phyloP scores from a whole-genome alignment of 441 rosid genomes.

The Adansonia grandidieri region DNA sequence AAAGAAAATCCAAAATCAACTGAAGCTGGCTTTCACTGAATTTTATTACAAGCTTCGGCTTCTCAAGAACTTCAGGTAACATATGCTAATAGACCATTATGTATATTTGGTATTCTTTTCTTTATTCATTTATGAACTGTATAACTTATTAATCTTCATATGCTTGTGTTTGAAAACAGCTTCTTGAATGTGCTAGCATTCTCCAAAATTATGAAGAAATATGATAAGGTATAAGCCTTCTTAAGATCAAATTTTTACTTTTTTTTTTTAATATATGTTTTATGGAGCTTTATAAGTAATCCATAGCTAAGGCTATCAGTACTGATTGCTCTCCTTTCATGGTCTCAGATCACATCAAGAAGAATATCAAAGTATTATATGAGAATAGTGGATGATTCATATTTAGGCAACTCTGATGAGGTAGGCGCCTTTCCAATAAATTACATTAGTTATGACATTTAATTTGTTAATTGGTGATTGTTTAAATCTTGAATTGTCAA shows the following conservation, averaged over 20 bases:
- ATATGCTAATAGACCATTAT: no score
- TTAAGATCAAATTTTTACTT: no score
- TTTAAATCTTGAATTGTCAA: no score
- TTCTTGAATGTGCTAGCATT: conserved; percentile 49
- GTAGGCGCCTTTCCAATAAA: conserved; percentile 26
- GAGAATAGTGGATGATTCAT: conserved; percentile 59
- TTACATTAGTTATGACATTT: no score
- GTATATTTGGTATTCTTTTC: neutral
- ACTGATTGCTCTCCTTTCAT: neutral
- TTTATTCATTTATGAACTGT: no score
- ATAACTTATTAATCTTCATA: no score
- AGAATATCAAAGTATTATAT: conserved; percentile 47
- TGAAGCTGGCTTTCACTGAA: conserved; percentile 46
- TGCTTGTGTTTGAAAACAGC: conserved; percentile 28
- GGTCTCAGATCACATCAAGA: conserved; percentile 51
- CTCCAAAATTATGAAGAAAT: conserved; percentile 60
- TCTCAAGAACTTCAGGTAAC: conserved; percentile 57
- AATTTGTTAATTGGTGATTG: no score
- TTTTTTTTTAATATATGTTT: no score
- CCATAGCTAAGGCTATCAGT: neutral
- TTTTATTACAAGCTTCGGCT: conserved; percentile 57
- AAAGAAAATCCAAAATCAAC: conserved; percentile 48
- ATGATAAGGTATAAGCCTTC: conserved; percentile 46
- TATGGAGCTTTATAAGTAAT: neutral
- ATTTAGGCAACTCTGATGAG: conserved; percentile 60